Conservation (phyloP, 106 monocot species). For the Cymbidium sinense region DNA sequence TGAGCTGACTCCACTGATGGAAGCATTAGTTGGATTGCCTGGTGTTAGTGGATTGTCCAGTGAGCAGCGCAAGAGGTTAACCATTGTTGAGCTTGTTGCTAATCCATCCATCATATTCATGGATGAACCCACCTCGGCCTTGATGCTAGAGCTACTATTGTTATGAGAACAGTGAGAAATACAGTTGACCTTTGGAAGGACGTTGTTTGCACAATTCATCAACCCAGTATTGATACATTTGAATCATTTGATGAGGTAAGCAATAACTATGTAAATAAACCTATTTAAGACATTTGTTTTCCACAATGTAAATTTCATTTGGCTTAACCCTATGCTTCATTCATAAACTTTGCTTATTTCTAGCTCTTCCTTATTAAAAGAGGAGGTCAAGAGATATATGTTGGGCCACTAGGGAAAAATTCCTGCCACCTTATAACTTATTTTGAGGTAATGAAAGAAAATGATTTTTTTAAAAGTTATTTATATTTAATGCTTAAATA, state of each 20-base stretch:
- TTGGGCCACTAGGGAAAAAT: conserved; percentile 14
- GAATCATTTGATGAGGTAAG: conserved; percentile 33
- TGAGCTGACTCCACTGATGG: conserved; percentile 2
- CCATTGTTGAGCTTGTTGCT: conserved; percentile 37
- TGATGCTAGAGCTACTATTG: conserved; percentile 31
- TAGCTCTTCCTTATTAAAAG: conserved; percentile 16
- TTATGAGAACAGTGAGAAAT: conserved; percentile 31
- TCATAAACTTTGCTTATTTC: conserved; percentile 1
- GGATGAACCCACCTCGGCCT: conserved; percentile 40
- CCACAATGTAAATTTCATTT: not conserved
- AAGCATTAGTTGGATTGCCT: conserved; percentile 31
- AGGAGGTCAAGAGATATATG: conserved; percentile 27
- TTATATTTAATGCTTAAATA: not conserved
- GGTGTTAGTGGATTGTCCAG: conserved; percentile 23
- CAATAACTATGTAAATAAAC: not conserved
- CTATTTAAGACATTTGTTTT: not conserved
- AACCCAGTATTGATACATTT: conserved; percentile 36
- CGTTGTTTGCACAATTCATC: conserved; percentile 36
- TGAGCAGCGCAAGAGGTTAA: conserved; percentile 26
- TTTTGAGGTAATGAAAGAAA: conserved; percentile 11
- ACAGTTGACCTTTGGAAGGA: conserved; percentile 26
- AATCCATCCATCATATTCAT: conserved; percentile 37
- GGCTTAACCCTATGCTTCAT: not conserved
- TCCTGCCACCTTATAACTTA: conserved; percentile 14
- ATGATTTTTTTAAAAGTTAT: not conserved